phyloP scores from a whole-genome alignment of 371 early-diverging fungal species.

The Choanephora cucurbitarum region DNA sequence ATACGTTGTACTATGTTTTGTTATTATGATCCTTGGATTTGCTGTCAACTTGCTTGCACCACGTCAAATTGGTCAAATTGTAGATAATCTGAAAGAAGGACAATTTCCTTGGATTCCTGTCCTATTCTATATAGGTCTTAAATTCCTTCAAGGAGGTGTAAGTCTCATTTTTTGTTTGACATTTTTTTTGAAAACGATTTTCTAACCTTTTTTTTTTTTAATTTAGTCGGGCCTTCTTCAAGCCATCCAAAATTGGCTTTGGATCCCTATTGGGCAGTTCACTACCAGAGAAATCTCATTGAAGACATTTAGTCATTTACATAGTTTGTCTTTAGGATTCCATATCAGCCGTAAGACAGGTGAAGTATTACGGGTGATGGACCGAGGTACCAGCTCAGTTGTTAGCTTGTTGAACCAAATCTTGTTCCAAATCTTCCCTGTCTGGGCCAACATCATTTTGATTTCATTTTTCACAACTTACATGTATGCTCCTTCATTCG shows the following conservation, averaged over 20 bases:
- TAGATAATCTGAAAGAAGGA: constrained; percentile 48
- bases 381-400: constrained; percentile 87
- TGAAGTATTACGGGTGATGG: constrained; percentile 84
- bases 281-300: constrained; percentile 86
- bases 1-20: constrained; percentile 69
- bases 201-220: constrained; percentile 6
- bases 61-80: constrained; percentile 74
- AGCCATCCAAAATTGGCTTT: constrained; percentile 75
- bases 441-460: constrained; percentile 86
- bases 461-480: constrained; percentile 65
- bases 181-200: not conserved
- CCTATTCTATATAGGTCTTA: constrained; percentile 65
- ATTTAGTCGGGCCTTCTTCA: constrained; percentile 73
- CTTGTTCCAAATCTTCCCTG: constrained; percentile 88
- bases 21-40: constrained; percentile 70
- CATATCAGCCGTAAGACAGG: constrained; percentile 94
- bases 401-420: constrained; percentile 81
- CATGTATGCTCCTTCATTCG: constrained; percentile 74
- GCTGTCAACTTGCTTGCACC: constrained; percentile 83
- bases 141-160: constrained; percentile 76
- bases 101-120: constrained; percentile 66
- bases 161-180: constrained; percentile 1
- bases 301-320: constrained; percentile 86
- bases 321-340: constrained; percentile 79
- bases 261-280: constrained; percentile 91